Evolutionary conservation across 1,284 basidiomycete species (phyloP), one percentile per base, ranked within the genome.

Genomic region (Puccinia novopanici): DNA sequence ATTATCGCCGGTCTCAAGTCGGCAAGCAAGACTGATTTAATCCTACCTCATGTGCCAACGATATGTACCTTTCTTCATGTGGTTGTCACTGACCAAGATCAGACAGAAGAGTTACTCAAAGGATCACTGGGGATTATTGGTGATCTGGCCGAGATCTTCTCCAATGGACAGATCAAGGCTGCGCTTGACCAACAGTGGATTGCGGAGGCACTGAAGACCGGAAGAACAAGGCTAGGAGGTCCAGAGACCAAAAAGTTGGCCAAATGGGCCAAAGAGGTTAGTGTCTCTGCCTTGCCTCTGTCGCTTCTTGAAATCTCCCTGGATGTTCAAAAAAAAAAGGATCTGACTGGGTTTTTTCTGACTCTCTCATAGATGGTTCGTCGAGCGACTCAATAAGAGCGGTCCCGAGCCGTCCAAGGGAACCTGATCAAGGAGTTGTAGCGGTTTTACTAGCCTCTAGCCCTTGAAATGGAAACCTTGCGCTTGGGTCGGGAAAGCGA

Each of bases 1-100:
- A 92, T 98, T 82, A 91, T 98, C 81, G 92, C 93, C 67, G 95
- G 93, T 9, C 88, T 98, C 85, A 94, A 95, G 87, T 90, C 91
- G 82, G 92, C 91, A 5, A 90, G 91, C 54, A 91, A 93, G 86
- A 91, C 89, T 65, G 84, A 87, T 12, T 84, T 92, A 42, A 89
- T 98, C 80, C 87, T 94, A 45, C 90, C 92, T 17, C 91, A 95
- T 85, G 90, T 92, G 2, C 88, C 89, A 42, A 89, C 88, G 68
- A 93, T 98, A 82, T 89, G 98, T 82, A 91, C 91, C 80, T 91
- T 99, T 83, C 88, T 96, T 55, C 91, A 92, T 82, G 89, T 91
- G 61, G 92, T 92, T 84, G 88, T 95, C 63, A 88, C 88, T 13
- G 95, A 98, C 83, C 92, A 93, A 83, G 93, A 95, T 82, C 89